Conservation (phyloP, 2,329 filamentous ascomycete species). For the Cladosporium sp. region DNA sequence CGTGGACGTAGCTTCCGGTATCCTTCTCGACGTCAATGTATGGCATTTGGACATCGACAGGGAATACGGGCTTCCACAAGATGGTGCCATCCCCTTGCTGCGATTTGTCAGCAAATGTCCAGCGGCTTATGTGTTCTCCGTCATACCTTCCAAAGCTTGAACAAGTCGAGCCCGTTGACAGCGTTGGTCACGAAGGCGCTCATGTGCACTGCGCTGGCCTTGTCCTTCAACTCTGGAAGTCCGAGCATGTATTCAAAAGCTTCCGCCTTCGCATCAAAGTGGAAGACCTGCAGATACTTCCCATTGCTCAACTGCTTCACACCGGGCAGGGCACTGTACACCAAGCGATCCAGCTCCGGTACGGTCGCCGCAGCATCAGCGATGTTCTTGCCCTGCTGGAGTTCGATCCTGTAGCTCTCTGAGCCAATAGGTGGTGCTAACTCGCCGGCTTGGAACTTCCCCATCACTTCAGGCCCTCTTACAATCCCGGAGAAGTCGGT, state of each 20-base stretch:
- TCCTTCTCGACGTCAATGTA: constrained; percentile 24
- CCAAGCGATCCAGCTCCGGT: constrained; percentile 41
- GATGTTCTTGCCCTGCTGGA: constrained; percentile 57
- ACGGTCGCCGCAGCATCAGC: constrained; percentile 50
- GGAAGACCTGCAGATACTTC: constrained; percentile 45
- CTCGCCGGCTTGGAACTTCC: constrained; percentile 17
- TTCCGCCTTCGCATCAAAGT: constrained; percentile 48
- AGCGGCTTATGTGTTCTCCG: too few relatives aligned
- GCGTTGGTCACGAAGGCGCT: constrained; percentile 20
- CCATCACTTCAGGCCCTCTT: constrained; percentile 19
- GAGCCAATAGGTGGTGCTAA: constrained; percentile 29
- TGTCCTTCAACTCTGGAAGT: constrained; percentile 18
- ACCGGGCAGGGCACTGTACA: constrained; percentile 42
- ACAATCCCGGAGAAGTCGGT: constrained; percentile 25
- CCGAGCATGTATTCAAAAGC: constrained; percentile 24
- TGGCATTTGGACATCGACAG: background rate
- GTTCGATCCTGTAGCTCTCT: constrained; percentile 54
- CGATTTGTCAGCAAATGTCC: background rate
- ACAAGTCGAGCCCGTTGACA: constrained; percentile 14
- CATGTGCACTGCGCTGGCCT: constrained; percentile 23
- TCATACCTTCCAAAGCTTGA: constrained; percentile 29
- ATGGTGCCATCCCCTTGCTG: constrained; percentile 11
- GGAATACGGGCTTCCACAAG: background rate
- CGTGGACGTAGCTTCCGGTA: constrained; percentile 22
- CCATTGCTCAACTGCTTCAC: constrained; percentile 42